Percentiles rank a stretch among this genome's conserved stretches.
These are phyloP conservation scores for Nothophoma quercina DNA, from an alignment of 2,329 filamentous ascomycete genomes.

Conservation along the genomic window DNA sequence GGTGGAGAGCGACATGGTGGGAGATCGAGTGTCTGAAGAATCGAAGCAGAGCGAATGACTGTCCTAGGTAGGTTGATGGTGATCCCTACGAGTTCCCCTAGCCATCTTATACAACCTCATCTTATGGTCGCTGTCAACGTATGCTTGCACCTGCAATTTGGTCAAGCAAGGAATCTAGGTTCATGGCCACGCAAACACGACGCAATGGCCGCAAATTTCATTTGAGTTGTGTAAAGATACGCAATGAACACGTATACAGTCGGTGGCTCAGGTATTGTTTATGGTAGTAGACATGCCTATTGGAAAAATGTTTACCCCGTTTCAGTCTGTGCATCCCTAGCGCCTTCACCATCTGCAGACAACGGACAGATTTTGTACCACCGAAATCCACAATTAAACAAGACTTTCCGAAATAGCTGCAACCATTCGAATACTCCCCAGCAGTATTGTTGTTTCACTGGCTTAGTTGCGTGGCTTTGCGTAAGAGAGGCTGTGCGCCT, in stretches of 20 bases:
- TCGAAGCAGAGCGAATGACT: not conserved
- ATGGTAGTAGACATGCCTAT: not conserved
- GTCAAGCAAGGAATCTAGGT: not conserved
- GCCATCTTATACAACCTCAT: not conserved
- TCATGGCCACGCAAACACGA: not conserved
- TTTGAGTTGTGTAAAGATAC: not conserved
- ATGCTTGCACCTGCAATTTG: constrained; percentile 3
- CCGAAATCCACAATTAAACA: not conserved
- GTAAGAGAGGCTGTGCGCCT: not conserved
- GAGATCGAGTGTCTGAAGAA: not conserved
- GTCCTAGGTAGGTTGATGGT: not conserved
- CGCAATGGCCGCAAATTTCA: not conserved
- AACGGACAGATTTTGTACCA: constrained; percentile 1
- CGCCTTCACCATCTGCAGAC: not conserved
- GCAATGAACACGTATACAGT: constrained; percentile 7
- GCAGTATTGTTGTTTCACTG: not conserved
- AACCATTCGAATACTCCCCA: not conserved
- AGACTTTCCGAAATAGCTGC: not conserved
- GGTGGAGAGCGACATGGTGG: constrained; percentile 8
- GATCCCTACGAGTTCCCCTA: not conserved
- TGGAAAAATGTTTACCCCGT: constrained; percentile 10
- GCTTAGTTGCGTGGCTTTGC: not conserved
- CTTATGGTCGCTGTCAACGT: not conserved
- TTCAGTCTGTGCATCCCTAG: not conserved
- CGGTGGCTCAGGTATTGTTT: not conserved